Conservation (phyloP, 192 early-diverging fungal species). For the Dissophora globulifera region DNA sequence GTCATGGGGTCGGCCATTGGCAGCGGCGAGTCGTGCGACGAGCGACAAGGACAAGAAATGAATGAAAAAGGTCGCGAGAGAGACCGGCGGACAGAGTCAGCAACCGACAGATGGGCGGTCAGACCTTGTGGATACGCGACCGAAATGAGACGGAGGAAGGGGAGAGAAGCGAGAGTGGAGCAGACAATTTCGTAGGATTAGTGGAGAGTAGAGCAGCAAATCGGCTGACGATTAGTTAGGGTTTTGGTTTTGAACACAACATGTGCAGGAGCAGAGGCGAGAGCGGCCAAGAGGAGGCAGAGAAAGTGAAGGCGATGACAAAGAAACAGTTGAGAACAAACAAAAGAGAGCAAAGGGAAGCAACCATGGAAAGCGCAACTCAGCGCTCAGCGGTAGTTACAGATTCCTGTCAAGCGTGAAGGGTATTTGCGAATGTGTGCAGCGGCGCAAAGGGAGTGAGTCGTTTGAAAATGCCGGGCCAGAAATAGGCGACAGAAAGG, state of each 20-base stretch:
- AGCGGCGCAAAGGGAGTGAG: too few relatives aligned
- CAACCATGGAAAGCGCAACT: neutral
- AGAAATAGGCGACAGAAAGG: constrained; percentile 2
- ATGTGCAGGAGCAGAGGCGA: neutral
- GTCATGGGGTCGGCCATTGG: constrained; percentile 31
- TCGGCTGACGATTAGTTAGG: neutral
- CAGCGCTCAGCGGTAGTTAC: too few relatives aligned
- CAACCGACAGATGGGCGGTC: too few relatives aligned
- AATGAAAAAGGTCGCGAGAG: neutral
- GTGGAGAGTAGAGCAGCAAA: neutral
- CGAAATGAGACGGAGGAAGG: neutral
- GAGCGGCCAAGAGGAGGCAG: neutral
- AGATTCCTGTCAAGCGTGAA: too few relatives aligned
- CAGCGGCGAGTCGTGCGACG: neutral
- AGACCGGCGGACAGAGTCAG: too few relatives aligned
- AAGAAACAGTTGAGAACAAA: neutral
- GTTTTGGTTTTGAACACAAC: neutral
- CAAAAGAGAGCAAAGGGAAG: neutral
- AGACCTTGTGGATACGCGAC: constrained; percentile 5
- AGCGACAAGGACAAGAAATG: neutral
- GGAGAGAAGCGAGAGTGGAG: too few relatives aligned
- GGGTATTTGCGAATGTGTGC: too few relatives aligned
- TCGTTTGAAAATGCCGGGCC: neutral
- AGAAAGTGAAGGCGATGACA: neutral
- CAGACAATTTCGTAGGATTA: too few relatives aligned